A percentile compares a stretch with the other conserved stretches of the same genome.
Evolutionary conservation across 306 rosid genomes (phyloP).

Genomic region (Pterocarpus santalinus): DNA sequence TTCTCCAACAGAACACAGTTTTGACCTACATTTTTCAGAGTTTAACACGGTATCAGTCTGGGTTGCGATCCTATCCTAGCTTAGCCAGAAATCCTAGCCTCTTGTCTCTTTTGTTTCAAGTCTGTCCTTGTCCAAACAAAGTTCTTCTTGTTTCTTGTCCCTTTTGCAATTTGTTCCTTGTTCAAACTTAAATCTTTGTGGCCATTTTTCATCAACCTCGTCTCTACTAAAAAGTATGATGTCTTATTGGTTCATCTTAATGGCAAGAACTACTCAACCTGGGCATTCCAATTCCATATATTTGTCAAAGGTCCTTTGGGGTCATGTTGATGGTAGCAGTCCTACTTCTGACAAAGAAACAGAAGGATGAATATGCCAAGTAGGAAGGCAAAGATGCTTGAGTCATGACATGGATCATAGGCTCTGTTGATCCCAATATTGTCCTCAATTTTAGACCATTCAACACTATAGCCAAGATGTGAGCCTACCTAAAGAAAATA

Average conservation of each 20-base stretch:
- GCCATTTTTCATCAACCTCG: background rate
- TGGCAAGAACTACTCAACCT: too few relatives aligned
- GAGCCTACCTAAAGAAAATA: background rate
- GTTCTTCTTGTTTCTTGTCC: too few relatives aligned
- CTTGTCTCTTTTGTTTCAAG: too few relatives aligned
- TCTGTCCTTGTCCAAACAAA: too few relatives aligned
- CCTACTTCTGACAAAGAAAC: background rate
- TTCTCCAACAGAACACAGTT: too few relatives aligned
- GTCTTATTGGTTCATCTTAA: background rate
- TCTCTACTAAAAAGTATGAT: background rate
- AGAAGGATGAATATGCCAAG: too few relatives aligned
- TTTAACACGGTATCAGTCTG: too few relatives aligned
- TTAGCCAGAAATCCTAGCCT: too few relatives aligned
- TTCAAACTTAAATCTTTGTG: too few relatives aligned
- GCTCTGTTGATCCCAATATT: background rate
- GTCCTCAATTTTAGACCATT: background rate
- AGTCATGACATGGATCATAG: background rate
- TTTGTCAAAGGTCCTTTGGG: background rate
- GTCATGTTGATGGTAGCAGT: background rate
- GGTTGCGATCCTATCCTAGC: too few relatives aligned
- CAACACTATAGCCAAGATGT: background rate
- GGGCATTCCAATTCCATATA: background rate
- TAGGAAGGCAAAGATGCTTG: background rate
- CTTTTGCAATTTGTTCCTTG: too few relatives aligned
- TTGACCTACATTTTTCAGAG: too few relatives aligned